phyloP scores from a whole-genome alignment of 192 early-diverging fungal genomes.

The Neocallimastix lanati region DNA sequence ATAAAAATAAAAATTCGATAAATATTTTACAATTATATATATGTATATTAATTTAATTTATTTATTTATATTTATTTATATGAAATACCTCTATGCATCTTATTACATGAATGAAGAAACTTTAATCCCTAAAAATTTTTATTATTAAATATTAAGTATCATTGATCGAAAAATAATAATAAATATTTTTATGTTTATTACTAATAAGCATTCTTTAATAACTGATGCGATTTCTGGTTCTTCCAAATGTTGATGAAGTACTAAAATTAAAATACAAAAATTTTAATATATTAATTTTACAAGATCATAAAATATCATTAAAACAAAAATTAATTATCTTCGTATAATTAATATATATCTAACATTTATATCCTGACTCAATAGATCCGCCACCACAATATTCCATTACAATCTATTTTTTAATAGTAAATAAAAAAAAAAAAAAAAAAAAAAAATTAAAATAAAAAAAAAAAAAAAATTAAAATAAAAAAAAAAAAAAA shows the following conservation, averaged over 20 bases:
- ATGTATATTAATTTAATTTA: no score
- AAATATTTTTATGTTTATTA: no score
- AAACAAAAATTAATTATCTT: slow-evolving; percentile 3
- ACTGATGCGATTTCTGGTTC: slow-evolving; percentile 22
- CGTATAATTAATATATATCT: not conserved
- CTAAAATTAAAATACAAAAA: slow-evolving; percentile 5
- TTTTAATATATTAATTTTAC: no score
- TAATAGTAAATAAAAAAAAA: slow-evolving; percentile 1
- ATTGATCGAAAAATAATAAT: no score
- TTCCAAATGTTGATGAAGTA: slow-evolving; percentile 11
- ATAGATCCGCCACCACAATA: slow-evolving; percentile 39
- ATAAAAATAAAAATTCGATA: no score
- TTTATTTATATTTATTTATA: no score
- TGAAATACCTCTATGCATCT: slow-evolving; percentile 18
- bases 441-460: slow-evolving; percentile 1
- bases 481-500: no score
- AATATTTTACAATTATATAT: no score
- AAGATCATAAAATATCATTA: no score
- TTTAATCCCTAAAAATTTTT: slow-evolving; percentile 24
- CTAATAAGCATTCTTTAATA: slow-evolving; percentile 19
- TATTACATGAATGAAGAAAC: slow-evolving; percentile 25
- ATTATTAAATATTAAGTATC: no score
- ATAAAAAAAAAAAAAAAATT: no score
- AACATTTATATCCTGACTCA: slow-evolving; percentile 30
- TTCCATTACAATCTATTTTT: slow-evolving; percentile 32